These are phyloP conservation scores for Solanum sejunctum DNA, from an alignment of 257 asterid species.

Conservation along the genomic window DNA sequence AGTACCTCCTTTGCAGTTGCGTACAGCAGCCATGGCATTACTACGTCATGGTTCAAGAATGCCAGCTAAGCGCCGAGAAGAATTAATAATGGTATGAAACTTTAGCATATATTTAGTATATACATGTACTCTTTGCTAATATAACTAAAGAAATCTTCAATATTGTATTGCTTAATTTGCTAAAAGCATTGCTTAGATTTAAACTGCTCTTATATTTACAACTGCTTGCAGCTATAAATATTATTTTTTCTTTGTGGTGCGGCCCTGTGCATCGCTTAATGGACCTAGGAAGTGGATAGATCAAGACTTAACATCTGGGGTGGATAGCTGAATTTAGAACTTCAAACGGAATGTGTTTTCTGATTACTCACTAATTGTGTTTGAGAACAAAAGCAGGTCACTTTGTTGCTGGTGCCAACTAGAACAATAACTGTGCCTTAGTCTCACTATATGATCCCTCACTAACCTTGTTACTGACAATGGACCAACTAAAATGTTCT, in stretches of 20 bases:
- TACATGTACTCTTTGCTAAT: not conserved
- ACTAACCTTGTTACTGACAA: not conserved
- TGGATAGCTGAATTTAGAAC: not conserved
- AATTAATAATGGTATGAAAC: constrained; percentile 53
- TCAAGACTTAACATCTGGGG: not conserved
- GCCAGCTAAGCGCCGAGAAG: constrained; percentile 82
- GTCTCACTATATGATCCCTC: not conserved
- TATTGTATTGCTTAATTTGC: not conserved
- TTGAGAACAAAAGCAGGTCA: not conserved
- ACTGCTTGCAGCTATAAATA: not conserved
- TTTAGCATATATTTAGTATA: not conserved
- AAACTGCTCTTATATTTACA: not conserved
- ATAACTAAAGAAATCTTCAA: not conserved
- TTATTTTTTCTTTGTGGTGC: not conserved
- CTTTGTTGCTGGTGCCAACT: not conserved
- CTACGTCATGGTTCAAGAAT: constrained; percentile 73
- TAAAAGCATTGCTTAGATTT: not conserved
- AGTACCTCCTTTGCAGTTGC: constrained; percentile 84
- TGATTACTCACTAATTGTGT: not conserved
- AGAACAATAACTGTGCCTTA: not conserved
- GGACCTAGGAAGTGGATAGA: not conserved
- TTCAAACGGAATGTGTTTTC: not conserved
- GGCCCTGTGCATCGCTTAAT: not conserved
- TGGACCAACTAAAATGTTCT: not conserved
- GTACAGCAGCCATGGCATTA: constrained; percentile 92